Base-by-base conservation (phyloP, 2,329 filamentous ascomycete genomes). In the Claviceps humidiphila region DNA sequence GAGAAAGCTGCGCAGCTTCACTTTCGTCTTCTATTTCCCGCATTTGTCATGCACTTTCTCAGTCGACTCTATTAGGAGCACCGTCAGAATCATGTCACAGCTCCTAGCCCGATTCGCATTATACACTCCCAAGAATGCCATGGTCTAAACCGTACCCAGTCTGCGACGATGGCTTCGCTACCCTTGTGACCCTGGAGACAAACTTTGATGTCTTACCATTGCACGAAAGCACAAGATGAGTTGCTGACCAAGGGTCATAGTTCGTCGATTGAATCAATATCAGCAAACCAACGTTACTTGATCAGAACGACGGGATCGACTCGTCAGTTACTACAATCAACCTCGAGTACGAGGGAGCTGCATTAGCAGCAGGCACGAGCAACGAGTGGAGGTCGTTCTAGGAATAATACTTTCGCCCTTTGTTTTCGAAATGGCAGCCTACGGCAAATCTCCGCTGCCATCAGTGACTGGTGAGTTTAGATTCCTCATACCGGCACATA, bases 401-500 rank as follows among this genome's bases (percentile, higher is more conserved):
- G 68, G 62, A 72, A 74, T 75, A 80, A 74, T 70, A 80, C 72
- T 71, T 34, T 74, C 76, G 65, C 74, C 64, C 56, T 56, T 67
- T 9, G 30, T 34, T 47, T 60, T 66, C 26, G 61, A 67, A 16
- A 71, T 71, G 69, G 68, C 68, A 47, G 60, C 69, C 68, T 84
- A 84, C 71, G 90, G 89, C 76, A 95, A 94, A 71, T 71, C 81
- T 54, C 81, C 85, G 68, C 76, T 82, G 70, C 76, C 84, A 68
- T 85, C 84, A 68, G 79, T 90, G 73, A 85, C 91, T 71, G 86
- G 89, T 94, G 74, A 73, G 88, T 83, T 22, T 34, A n/a, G n/a
- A 16, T 13, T 22, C 24, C 26, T 26, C 9, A 17, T n/a, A 14
- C 17, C 13, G 26, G 8, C 9, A 20, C 30, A 37, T 20, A 11